Base-by-base conservation (phyloP, 2,329 filamentous ascomycete genomes). In the Blastomyces emzantsi region DNA sequence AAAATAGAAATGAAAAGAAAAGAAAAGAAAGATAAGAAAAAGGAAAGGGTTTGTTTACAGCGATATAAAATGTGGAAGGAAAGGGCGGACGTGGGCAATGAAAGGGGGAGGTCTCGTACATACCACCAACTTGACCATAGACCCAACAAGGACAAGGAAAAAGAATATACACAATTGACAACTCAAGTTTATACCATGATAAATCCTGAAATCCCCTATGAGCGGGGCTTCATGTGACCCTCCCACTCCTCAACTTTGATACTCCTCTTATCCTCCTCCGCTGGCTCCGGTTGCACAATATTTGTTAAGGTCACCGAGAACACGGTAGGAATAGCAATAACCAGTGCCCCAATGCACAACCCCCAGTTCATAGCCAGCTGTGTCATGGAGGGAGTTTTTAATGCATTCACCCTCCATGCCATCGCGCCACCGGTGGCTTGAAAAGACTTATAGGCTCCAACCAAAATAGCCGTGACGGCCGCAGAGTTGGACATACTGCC, bases 341-440 rank as follows among this genome's bases (percentile, higher is more conserved):
- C 64, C 30, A 81, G 67, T 0, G 77, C 72, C 1, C 76, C 79
- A 62, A 80, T 79, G 63, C 75, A 79, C 17, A 81, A 67, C 1
- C 77, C 77, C 78, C 78, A 81, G 63, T 79, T 73, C 74, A 80
- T 79, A 2, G 72, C 78, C 56, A 81, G 72, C 69, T 81, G 78
- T 1, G 73, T 73, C 73, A 77, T 78, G 4, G 73, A 67, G 15
- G 72, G 69, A 19, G 71, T 71, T 0, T 69, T 64, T 47, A 76
- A 61, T 0, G 78, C 77, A 64, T 79, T 78, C 39, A 80, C 69
- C 9, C 78, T 72, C 78, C 78, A 81, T 1, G 78, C 77, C 74
- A 81, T 79, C 5, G 79, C 78, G 22, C 76, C 77, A 3, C 78
- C 79, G 0, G 73, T 70, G 0, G 74, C 71, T 66, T 81, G 78